A percentile compares a stretch with the other conserved stretches of the same genome.
Evolutionary conservation across 495 filamentous ascomycete genomes (phyloP).

Genomic region (Astrothelium macrocarpum): DNA sequence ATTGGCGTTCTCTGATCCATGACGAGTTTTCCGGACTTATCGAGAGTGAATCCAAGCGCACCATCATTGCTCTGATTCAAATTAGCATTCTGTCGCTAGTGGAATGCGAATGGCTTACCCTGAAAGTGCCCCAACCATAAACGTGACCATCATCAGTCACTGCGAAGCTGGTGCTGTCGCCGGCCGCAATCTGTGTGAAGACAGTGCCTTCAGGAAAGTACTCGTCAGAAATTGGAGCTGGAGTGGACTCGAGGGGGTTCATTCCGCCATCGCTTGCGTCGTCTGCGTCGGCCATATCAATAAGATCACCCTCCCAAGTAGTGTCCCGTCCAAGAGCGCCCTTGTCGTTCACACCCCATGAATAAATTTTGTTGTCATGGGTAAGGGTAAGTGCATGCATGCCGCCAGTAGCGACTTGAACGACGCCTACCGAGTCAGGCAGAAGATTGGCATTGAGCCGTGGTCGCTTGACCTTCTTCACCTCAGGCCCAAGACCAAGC

Average conservation of each 20-base stretch:
- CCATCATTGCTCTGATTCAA: constrained; percentile 47
- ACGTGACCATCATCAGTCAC: constrained; percentile 55
- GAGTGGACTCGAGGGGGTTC: constrained; percentile 52
- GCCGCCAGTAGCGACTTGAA: constrained; percentile 53
- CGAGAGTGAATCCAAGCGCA: constrained; percentile 54
- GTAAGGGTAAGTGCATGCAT: constrained; percentile 61
- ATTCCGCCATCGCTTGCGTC: constrained; percentile 44
- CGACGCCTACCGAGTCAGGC: constrained; percentile 52
- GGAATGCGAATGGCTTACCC: constrained; percentile 37
- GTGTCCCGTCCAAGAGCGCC: constrained; percentile 58
- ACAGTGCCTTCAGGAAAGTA: constrained; percentile 43
- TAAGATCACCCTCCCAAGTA: constrained; percentile 46
- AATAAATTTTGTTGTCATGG: constrained; percentile 52
- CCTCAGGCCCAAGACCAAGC: constrained; percentile 53
- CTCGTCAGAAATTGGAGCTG: constrained; percentile 38
- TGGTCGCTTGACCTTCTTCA: constrained; percentile 58
- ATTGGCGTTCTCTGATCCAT: constrained; percentile 37
- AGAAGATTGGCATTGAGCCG: constrained; percentile 51
- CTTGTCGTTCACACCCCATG: constrained; percentile 66
- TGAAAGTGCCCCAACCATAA: constrained; percentile 65
- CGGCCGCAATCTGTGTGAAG: constrained; percentile 51
- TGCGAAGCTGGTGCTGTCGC: constrained; percentile 54
- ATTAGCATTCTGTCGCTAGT: constrained; percentile 10
- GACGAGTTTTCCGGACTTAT: constrained; percentile 5
- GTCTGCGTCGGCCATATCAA: constrained; percentile 44